Percentiles rank a stretch among this genome's conserved stretches.
These are phyloP conservation scores for Nigrospora osmanthi DNA, from an alignment of 2,329 filamentous ascomycete genomes.

Conservation along the genomic window DNA sequence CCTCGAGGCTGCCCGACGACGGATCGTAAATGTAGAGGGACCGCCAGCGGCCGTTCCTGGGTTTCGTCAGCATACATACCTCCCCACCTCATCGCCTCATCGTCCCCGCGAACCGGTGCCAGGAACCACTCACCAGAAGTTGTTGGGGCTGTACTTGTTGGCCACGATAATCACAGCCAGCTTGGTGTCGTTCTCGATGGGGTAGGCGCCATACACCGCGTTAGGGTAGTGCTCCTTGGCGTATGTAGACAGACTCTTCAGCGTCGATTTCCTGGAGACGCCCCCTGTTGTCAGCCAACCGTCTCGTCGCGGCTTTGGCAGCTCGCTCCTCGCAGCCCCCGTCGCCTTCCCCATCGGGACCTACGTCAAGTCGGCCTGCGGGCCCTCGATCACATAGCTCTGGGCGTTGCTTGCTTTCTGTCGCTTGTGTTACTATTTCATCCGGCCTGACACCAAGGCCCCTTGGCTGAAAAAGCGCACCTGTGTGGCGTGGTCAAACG, in stretches of 20 bases:
- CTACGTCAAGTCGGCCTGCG: constrained; percentile 74
- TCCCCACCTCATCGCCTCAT: too few relatives aligned
- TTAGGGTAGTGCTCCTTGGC: constrained; percentile 83
- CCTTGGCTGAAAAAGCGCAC: constrained; percentile 30
- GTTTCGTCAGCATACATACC: not conserved
- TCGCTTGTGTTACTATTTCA: constrained; percentile 6
- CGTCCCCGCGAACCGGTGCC: not conserved
- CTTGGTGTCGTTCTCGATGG: constrained; percentile 65
- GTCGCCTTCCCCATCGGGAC: constrained; percentile 14
- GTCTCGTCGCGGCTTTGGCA: constrained; percentile 9
- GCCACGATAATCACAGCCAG: constrained; percentile 80
- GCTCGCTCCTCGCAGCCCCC: not conserved
- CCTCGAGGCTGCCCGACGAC: constrained; percentile 59
- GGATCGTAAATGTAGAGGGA: constrained; percentile 76
- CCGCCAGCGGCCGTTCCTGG: constrained; percentile 92
- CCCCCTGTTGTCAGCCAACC: not conserved
- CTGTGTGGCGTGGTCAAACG: constrained; percentile 77
- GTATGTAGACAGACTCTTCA: constrained; percentile 70
- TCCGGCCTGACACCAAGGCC: not conserved
- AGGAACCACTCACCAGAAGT: constrained; percentile 67
- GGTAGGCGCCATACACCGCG: constrained; percentile 74
- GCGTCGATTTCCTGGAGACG: constrained; percentile 66
- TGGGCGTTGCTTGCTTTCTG: constrained; percentile 78
- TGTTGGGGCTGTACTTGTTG: constrained; percentile 96
- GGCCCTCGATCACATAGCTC: constrained; percentile 69